Evolutionary conservation across 2,329 filamentous ascomycete species (phyloP).

Genomic region (Dothideomycetidae sp.): DNA sequence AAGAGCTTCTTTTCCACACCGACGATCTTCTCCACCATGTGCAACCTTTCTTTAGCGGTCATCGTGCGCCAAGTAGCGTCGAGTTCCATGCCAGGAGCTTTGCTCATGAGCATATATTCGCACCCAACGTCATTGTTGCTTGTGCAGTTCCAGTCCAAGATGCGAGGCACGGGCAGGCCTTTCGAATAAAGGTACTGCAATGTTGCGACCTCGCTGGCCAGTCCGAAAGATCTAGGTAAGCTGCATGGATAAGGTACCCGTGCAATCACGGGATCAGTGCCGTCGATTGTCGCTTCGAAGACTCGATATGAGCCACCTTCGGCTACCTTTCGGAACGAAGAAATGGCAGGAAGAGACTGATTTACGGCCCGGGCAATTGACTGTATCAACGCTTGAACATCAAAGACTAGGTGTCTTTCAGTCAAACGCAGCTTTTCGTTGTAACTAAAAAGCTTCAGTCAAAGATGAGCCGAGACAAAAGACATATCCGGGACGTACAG

Average conservation of each 20-base stretch:
- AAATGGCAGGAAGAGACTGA: neutral
- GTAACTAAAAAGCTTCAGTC: neutral
- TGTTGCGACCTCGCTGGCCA: slow-evolving; percentile 19
- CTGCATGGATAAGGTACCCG: slow-evolving; percentile 16
- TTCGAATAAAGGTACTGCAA: slow-evolving; percentile 15
- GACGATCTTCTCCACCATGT: slow-evolving; percentile 5
- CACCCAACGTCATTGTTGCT: slow-evolving; percentile 23
- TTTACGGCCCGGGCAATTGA: neutral
- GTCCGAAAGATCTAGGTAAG: slow-evolving; percentile 13
- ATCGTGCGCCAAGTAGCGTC: slow-evolving; percentile 16
- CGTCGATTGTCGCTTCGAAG: neutral
- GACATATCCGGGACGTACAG: neutral
- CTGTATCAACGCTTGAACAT: neutral
- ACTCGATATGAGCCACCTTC: neutral
- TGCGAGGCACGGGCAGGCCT: slow-evolving; percentile 28
- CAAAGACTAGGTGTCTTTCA: neutral
- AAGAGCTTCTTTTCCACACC: slow-evolving; percentile 4
- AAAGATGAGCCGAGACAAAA: too few species aligned
- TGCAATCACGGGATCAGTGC: slow-evolving; percentile 13
- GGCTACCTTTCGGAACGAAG: neutral
- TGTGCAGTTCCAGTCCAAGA: slow-evolving; percentile 28
- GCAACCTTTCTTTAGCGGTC: slow-evolving; percentile 5
- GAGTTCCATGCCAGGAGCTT: slow-evolving; percentile 22
- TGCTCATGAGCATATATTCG: slow-evolving; percentile 29
- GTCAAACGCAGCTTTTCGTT: neutral